Percentiles rank a stretch among this genome's conserved stretches.
These are phyloP conservation scores for Mycena belliarum DNA, from an alignment of 768 basidiomycete species.

Conservation along the genomic window DNA sequence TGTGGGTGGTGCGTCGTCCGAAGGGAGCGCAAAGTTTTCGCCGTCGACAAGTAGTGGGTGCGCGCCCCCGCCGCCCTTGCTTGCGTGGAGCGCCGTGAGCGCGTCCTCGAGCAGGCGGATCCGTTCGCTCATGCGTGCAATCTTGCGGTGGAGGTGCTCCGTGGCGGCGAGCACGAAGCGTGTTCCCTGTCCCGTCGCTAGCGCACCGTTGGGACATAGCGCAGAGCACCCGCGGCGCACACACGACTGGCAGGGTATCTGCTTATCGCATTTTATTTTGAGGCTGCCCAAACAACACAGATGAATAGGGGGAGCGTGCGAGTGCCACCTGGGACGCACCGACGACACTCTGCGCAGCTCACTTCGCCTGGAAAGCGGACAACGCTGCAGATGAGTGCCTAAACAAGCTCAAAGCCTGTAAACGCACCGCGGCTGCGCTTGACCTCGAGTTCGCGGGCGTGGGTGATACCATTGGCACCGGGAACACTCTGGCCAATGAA, in stretches of 20 bases:
- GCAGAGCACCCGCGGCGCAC: slow-evolving; percentile 69
- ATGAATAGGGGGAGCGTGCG: slow-evolving; percentile 28
- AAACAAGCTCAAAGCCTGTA: background rate
- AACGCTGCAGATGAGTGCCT: slow-evolving; percentile 13
- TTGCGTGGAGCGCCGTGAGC: slow-evolving; percentile 48
- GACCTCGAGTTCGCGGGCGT: slow-evolving; percentile 68
- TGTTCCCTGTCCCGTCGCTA: slow-evolving; percentile 80
- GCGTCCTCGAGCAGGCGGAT: slow-evolving; percentile 66
- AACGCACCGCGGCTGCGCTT: slow-evolving; percentile 65
- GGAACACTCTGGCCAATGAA: slow-evolving; percentile 36
- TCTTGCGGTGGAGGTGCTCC: slow-evolving; percentile 62
- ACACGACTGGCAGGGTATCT: slow-evolving; percentile 78
- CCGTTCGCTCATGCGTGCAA: slow-evolving; percentile 52
- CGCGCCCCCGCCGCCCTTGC: slow-evolving; percentile 26
- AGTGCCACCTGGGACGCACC: slow-evolving; percentile 46
- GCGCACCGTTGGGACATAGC: slow-evolving; percentile 70
- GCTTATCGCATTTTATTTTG: slow-evolving; percentile 84
- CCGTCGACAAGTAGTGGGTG: slow-evolving; percentile 52
- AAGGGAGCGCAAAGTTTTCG: slow-evolving; percentile 11
- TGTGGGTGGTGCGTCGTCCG: background rate
- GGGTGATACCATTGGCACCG: slow-evolving; percentile 27
- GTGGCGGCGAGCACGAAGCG: slow-evolving; percentile 68
- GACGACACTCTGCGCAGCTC: slow-evolving; percentile 78
- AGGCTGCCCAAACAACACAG: slow-evolving; percentile 39
- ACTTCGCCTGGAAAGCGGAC: slow-evolving; percentile 41